Percentiles rank a stretch among this genome's conserved stretches.
These are phyloP conservation scores for Sarocladiaceae sp. DNA, from an alignment of 2,329 filamentous ascomycete species.

Conservation along the genomic window DNA sequence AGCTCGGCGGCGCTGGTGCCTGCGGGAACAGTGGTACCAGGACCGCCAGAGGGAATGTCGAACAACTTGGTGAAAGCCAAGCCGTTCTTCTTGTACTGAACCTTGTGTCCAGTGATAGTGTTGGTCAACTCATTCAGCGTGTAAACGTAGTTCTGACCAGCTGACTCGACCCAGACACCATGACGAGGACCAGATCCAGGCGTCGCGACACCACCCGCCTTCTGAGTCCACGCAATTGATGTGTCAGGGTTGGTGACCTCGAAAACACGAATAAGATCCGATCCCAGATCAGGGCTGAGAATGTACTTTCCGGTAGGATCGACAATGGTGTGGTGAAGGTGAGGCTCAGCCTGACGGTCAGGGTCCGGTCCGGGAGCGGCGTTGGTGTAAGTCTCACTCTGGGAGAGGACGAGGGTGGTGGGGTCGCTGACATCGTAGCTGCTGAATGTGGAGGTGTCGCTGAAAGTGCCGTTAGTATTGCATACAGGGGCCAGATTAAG, in stretches of 20 bases:
- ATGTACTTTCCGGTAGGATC: constrained; percentile 63
- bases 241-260: constrained; percentile 32
- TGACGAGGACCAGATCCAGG: constrained; percentile 63
- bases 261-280: constrained; percentile 57
- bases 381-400: constrained; percentile 36
- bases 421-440: constrained; percentile 40
- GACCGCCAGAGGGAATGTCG: constrained; percentile 43
- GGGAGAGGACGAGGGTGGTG: constrained; percentile 27
- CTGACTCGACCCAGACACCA: constrained; percentile 48
- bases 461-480: constrained; percentile 16
- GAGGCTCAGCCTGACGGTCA: constrained; percentile 51
- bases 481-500: background rate
- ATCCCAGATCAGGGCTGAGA: constrained; percentile 62
- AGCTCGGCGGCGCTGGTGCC: constrained; percentile 52
- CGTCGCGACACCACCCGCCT: constrained; percentile 20
- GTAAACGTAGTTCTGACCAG: constrained; percentile 50
- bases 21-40: constrained; percentile 32
- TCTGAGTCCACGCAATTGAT: background rate
- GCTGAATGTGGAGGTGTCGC: constrained; percentile 31
- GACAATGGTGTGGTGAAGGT: constrained; percentile 61
- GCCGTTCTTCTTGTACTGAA: constrained; percentile 42
- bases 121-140: constrained; percentile 58
- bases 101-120: constrained; percentile 51
- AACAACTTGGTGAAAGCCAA: constrained; percentile 44
- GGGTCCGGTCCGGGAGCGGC: constrained; percentile 31